These are phyloP conservation scores for Termitomyces sp. DNA, from an alignment of 768 basidiomycete species.

Conservation along the genomic window DNA sequence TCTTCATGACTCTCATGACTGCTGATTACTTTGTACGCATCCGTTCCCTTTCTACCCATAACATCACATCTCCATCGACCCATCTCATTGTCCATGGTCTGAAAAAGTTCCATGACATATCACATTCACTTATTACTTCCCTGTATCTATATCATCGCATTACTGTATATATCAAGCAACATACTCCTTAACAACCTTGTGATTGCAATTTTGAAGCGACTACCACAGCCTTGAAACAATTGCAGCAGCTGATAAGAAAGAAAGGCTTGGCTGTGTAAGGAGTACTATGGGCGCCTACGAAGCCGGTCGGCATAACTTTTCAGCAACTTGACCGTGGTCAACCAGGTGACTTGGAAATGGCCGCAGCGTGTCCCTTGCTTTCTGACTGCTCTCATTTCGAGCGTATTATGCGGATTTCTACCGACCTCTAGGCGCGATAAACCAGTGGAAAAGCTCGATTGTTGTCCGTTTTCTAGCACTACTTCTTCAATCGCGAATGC, in stretches of 20 bases:
- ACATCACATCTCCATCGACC: neutral
- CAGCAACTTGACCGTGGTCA: too few species aligned
- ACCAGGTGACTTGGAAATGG: neutral
- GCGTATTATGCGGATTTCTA: neutral
- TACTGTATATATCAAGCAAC: neutral
- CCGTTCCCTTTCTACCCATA: neutral
- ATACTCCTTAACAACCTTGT: too few species aligned
- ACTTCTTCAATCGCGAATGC: slow-evolving; percentile 1
- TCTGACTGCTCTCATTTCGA: neutral
- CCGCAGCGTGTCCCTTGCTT: neutral
- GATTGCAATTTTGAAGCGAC: too few species aligned
- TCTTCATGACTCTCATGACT: neutral
- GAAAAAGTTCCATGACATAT: neutral
- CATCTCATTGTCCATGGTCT: neutral
- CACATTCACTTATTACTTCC: neutral
- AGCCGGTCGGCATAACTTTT: neutral
- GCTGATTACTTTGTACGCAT: neutral
- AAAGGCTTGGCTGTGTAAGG: too few species aligned
- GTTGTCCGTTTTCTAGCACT: neutral
- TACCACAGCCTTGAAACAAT: too few species aligned
- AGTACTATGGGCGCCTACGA: neutral
- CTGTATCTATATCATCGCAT: neutral
- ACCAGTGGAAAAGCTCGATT: neutral
- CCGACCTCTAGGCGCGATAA: neutral
- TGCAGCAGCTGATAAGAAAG: too few species aligned